Conservation (phyloP, 1,284 basidiomycete species). For the Tausonia pullulans region DNA sequence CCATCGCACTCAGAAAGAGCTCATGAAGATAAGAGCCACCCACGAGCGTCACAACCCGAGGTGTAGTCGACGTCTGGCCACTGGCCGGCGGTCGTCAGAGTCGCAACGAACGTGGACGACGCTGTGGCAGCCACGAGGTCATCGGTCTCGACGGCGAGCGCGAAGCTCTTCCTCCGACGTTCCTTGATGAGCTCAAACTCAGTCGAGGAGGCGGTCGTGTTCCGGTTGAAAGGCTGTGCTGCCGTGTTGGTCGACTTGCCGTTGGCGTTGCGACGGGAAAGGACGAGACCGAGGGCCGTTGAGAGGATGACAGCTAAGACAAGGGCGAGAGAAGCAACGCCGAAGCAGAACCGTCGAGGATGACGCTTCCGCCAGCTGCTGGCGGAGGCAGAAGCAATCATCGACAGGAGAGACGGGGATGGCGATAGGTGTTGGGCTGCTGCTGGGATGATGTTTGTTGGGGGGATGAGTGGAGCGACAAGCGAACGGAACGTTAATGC, state of each 20-base stretch:
- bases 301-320: not conserved
- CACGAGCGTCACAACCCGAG: conserved; percentile 45
- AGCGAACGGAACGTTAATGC: no score
- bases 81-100: conserved; percentile 37
- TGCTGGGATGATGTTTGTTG: no score
- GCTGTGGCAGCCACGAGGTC: not conserved
- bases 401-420: no score
- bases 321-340: not conserved
- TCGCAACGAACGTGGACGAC: conserved; percentile 15
- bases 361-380: no score
- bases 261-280: not conserved
- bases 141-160: not conserved
- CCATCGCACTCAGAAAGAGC: not conserved
- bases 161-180: not conserved
- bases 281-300: not conserved
- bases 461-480: no score
- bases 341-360: not conserved
- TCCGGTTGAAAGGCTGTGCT: not conserved
- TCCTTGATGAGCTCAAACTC: not conserved
- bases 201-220: not conserved
- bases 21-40: conserved; percentile 4
- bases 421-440: no score
- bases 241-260: not conserved
- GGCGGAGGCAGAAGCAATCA: no score
- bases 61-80: conserved; percentile 52